These are phyloP conservation scores for Puccinia novopanici DNA, from an alignment of 1,284 basidiomycete genomes.

Conservation along the genomic window DNA sequence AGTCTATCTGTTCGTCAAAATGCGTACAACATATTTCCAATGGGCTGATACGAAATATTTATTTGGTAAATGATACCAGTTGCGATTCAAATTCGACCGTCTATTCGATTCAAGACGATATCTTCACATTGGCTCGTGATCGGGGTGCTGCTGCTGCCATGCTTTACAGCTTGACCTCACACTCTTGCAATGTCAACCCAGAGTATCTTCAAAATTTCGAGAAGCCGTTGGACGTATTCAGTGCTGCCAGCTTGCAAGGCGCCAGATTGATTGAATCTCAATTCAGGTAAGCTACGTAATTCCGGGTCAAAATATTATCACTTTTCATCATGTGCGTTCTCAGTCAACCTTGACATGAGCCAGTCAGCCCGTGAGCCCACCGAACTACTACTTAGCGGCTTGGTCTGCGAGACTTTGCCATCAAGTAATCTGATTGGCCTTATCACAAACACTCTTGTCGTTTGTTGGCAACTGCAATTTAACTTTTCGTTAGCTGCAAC, in stretches of 20 bases:
- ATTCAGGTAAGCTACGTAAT: slow-evolving; percentile 63
- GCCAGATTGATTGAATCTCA: slow-evolving; percentile 66
- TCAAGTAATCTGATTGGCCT: neutral
- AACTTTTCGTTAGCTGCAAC: no score
- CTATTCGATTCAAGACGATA: slow-evolving; percentile 62
- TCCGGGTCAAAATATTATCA: slow-evolving; percentile 69
- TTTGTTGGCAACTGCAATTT: no score
- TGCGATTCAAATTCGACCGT: slow-evolving; percentile 47
- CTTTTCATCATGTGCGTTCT: slow-evolving; percentile 62
- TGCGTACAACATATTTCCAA: slow-evolving; percentile 59
- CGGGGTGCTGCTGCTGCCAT: slow-evolving; percentile 75
- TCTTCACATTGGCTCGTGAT: slow-evolving; percentile 76
- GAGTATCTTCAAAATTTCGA: slow-evolving; percentile 23
- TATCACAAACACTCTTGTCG: no score
- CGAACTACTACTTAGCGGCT: neutral
- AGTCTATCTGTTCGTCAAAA: slow-evolving; percentile 67
- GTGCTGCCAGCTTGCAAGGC: slow-evolving; percentile 63
- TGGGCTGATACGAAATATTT: neutral
- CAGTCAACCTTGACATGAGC: slow-evolving; percentile 1
- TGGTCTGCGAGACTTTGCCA: neutral
- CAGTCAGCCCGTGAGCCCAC: neutral
- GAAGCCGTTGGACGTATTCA: slow-evolving; percentile 39
- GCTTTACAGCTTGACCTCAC: slow-evolving; percentile 58
- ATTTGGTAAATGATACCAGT: neutral
- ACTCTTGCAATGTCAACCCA: slow-evolving; percentile 56